Conservation (phyloP, 345 rosid species). For the Trapa bicornis region DNA sequence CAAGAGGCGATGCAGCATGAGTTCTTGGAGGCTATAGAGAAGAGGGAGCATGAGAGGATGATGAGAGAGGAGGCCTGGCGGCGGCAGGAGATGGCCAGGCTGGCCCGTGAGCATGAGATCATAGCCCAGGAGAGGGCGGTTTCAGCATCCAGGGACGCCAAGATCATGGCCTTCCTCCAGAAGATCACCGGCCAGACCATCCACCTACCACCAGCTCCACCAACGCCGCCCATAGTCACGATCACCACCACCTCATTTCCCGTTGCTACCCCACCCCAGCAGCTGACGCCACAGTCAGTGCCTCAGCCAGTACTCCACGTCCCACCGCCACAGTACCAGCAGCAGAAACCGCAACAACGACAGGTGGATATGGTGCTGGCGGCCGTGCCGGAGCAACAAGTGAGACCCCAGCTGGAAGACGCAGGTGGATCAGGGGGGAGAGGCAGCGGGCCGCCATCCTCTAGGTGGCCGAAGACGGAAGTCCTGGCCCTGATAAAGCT, state of each 20-base stretch:
- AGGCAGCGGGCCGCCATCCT: conserved; percentile 9
- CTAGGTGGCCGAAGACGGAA: conserved; percentile 44
- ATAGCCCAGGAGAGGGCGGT: conserved; percentile 58
- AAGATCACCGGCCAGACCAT: conserved; percentile 67
- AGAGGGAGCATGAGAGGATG: conserved; percentile 71
- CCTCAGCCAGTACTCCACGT: conserved; percentile 8
- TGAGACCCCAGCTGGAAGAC: conserved; percentile 9
- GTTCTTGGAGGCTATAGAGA: conserved; percentile 70
- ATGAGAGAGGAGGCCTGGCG: conserved; percentile 73
- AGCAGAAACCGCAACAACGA: conserved; percentile 1
- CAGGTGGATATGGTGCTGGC: conserved; percentile 7
- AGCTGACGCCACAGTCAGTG: neutral
- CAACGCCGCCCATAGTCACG: conserved; percentile 6
- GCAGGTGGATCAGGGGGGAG: neutral
- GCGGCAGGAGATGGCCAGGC: conserved; percentile 56
- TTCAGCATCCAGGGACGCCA: conserved; percentile 53
- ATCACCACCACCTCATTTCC: neutral
- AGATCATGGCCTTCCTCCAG: conserved; percentile 56
- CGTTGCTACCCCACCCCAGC: neutral
- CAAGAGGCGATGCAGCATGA: conserved; percentile 66
- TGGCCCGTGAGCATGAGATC: conserved; percentile 57
- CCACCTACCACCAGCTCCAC: conserved; percentile 32
- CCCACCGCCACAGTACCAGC: conserved; percentile 6
- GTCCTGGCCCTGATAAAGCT: conserved; percentile 27
- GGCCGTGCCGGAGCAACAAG: conserved; percentile 18